Evolutionary conservation across 139 green algal genomes (phyloP), one percentile per base, ranked within the genome.

Genomic region (Chlamydomonas sp.): DNA sequence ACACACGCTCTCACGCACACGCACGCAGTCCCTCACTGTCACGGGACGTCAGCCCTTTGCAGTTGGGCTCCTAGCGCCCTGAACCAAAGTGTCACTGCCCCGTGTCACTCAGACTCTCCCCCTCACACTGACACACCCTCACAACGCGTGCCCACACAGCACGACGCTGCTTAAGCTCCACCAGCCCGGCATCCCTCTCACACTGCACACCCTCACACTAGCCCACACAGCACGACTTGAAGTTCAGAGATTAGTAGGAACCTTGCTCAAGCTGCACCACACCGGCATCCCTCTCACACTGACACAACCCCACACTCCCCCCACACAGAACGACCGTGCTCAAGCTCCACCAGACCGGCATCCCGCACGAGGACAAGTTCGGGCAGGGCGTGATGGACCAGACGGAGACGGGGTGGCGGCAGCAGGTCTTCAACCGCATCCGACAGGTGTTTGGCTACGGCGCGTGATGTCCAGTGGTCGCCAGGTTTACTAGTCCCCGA

Each of bases 251-350:
- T 54, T 20, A 13, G 43, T 54, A 13, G 13, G 43, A 20, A 54
- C 16, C 43, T 54, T 13, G 16, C 43, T 54, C 16, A 20, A 20
- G 43, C 20, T 54, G 43, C n/a, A n/a, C n/a, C n/a, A n/a, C n/a
- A n/a, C n/a, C n/a, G n/a, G n/a, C n/a, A n/a, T n/a, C n/a, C n/a
- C n/a, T n/a, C n/a, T n/a, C n/a, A n/a, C n/a, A n/a, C n/a, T n/a
- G n/a, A n/a, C n/a, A n/a, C n/a, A n/a, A n/a, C n/a, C n/a, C n/a
- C n/a, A n/a, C n/a, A n/a, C n/a, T n/a, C n/a, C n/a, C n/a, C n/a
- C n/a, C n/a, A n/a, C n/a, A n/a, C n/a, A n/a, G 62, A 26, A 69
- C 62, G 24, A 69, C 62, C 20, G 57, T 69, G 36, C 62, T 69
- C 35, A 69, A 54, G 10, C 37, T 69, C 5, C 5, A 69, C 35